These are phyloP conservation scores for Dictyophora rubrovolvata DNA, from an alignment of 768 basidiomycete species.

Conservation along the genomic window DNA sequence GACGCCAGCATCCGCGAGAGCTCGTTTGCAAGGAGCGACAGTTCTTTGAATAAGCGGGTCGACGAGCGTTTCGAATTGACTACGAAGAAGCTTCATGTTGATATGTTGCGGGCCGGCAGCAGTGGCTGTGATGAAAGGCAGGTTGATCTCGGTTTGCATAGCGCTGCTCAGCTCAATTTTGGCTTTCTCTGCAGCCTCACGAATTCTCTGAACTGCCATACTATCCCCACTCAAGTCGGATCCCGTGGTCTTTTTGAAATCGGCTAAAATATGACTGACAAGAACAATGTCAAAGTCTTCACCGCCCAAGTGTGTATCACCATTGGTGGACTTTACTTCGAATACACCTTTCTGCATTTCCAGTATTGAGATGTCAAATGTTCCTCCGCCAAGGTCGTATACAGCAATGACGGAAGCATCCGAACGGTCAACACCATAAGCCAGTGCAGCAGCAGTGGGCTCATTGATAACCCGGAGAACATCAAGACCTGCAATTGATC, in stretches of 20 bases:
- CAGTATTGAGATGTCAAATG: conserved; percentile 98
- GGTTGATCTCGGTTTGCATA: conserved; percentile 90
- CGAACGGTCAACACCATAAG: conserved; percentile 85
- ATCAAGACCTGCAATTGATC: conserved; percentile 93
- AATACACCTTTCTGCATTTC: conserved; percentile 99
- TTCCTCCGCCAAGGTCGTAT: conserved; percentile 96
- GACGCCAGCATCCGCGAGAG: conserved; percentile 84
- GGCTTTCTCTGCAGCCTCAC: conserved; percentile 98
- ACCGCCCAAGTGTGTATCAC: conserved; percentile 95
- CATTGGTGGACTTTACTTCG: conserved; percentile 99
- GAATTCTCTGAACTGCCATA: conserved; percentile 98
- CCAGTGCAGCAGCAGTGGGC: conserved; percentile 95
- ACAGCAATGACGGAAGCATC: conserved; percentile 89
- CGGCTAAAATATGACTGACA: conserved; percentile 72
- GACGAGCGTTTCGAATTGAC: conserved; percentile 86
- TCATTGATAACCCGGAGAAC: conserved; percentile 99
- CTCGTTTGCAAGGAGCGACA: conserved; percentile 95
- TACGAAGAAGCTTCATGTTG: conserved; percentile 80
- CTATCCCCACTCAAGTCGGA: conserved; percentile 74
- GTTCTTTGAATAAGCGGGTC: conserved; percentile 77
- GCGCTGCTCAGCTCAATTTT: conserved; percentile 97
- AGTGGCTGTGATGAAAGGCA: conserved; percentile 97
- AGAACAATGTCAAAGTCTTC: conserved; percentile 95
- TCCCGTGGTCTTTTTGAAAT: conserved; percentile 92
- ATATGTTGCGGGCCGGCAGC: conserved; percentile 95